Percentiles rank a stretch among this genome's conserved stretches.
Evolutionary conservation across 108 stramenopile species (phyloP).

Genomic region (Craspedostauros australis): DNA sequence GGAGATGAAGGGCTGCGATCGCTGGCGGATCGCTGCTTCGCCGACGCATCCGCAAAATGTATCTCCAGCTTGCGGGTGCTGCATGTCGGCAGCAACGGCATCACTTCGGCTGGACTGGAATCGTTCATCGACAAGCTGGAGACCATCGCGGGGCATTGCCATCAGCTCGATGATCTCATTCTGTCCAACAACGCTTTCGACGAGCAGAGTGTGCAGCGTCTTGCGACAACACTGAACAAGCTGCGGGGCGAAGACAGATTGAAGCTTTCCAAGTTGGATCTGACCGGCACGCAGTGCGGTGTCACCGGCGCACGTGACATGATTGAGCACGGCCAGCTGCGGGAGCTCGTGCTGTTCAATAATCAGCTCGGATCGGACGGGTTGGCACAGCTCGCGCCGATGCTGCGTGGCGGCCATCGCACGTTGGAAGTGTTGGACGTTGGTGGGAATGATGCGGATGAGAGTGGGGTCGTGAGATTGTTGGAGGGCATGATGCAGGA

Average conservation of each 20-base stretch:
- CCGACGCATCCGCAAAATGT: too few species aligned
- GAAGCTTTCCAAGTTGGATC: slow-evolving; percentile 34
- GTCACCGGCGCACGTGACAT: slow-evolving; percentile 38
- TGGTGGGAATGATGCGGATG: slow-evolving; percentile 58
- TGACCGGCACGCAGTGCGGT: slow-evolving; percentile 52
- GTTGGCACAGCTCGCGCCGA: slow-evolving; percentile 30
- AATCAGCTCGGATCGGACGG: slow-evolving; percentile 55
- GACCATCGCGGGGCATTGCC: too few species aligned
- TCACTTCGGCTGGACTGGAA: too few species aligned
- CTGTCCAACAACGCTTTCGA: slow-evolving; percentile 20
- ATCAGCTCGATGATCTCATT: too few species aligned
- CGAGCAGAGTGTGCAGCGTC: too few species aligned
- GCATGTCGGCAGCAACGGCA: too few species aligned
- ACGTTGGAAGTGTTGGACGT: slow-evolving; percentile 59
- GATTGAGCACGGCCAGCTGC: slow-evolving; percentile 23
- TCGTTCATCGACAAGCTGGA: too few species aligned
- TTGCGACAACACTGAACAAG: too few species aligned
- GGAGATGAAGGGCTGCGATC: too few species aligned
- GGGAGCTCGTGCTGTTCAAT: slow-evolving; percentile 51
- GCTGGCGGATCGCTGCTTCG: too few species aligned
- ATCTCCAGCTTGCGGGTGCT: too few species aligned
- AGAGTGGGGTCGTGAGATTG: slow-evolving; percentile 42
- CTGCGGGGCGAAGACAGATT: too few species aligned
- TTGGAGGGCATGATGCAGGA: slow-evolving; percentile 26
- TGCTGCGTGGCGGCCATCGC: slow-evolving; percentile 40